A percentile compares a stretch with the other conserved stretches of the same genome.
phyloP scores from a whole-genome alignment of 768 basidiomycete species.

The Pholiota conissans region DNA sequence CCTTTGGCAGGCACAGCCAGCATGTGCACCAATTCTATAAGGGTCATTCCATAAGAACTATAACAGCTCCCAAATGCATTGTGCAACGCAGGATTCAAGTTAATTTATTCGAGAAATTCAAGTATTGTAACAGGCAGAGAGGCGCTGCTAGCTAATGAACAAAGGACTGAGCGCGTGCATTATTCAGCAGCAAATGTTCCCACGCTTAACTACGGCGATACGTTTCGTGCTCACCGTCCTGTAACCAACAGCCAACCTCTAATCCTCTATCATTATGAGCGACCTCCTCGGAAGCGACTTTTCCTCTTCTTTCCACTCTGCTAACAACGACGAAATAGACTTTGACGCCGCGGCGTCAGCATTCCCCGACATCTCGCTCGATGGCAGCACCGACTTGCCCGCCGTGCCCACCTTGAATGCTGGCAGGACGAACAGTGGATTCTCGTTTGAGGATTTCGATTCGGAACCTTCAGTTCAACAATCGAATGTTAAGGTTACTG shows the following conservation, averaged over 20 bases:
- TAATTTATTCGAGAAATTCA: too few relatives aligned
- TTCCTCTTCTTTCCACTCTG: conserved; percentile 23
- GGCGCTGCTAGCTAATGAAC: too few relatives aligned
- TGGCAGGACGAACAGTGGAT: conserved; percentile 39
- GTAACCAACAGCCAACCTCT: neutral
- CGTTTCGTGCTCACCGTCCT: neutral
- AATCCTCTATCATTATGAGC: conserved; percentile 16
- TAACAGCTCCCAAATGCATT: too few relatives aligned
- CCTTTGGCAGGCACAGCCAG: too few relatives aligned
- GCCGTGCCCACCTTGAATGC: conserved; percentile 30
- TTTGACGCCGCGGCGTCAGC: conserved; percentile 80
- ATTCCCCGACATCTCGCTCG: conserved; percentile 83
- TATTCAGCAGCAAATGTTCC: neutral
- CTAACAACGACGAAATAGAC: conserved; percentile 61
- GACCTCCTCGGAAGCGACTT: conserved; percentile 30
- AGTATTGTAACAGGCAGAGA: too few relatives aligned
- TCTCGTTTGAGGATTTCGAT: conserved; percentile 71
- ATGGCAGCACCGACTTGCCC: conserved; percentile 60
- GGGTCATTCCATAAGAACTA: too few relatives aligned
- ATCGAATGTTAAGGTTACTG: conserved; percentile 76
- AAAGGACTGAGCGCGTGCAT: too few relatives aligned
- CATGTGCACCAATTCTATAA: too few relatives aligned
- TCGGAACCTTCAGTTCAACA: conserved; percentile 37
- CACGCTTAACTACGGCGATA: neutral
- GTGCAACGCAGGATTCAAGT: too few relatives aligned